These are phyloP conservation scores for Lineolata rhizophorae DNA, from an alignment of 495 filamentous ascomycete species.

Conservation along the genomic window DNA sequence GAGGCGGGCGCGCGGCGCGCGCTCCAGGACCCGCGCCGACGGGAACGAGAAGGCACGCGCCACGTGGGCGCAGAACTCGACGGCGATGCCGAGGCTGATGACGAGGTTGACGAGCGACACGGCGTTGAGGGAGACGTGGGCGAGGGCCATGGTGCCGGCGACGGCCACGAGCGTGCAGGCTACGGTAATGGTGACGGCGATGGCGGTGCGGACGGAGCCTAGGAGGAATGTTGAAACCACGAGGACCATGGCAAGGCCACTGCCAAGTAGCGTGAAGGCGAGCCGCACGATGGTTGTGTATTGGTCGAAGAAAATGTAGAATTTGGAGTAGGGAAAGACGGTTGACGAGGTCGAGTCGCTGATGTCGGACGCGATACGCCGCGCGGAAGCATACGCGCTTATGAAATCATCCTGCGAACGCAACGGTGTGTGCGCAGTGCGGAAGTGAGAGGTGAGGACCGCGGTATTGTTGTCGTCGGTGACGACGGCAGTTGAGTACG, in stretches of 20 bases:
- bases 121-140: constrained; percentile 80
- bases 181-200: constrained; percentile 65
- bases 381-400: constrained; percentile 64
- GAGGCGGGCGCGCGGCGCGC: constrained; percentile 39
- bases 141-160: constrained; percentile 78
- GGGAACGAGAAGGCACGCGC: constrained; percentile 94
- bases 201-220: constrained; percentile 62
- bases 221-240: constrained; percentile 54
- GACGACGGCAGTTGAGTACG: constrained; percentile 70
- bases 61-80: constrained; percentile 95
- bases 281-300: constrained; percentile 68
- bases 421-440: constrained; percentile 69
- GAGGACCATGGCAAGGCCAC: constrained; percentile 67
- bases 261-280: constrained; percentile 55
- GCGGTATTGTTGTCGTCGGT: constrained; percentile 41
- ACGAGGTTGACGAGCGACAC: constrained; percentile 92
- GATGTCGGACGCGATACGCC: constrained; percentile 63
- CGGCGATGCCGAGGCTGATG: constrained; percentile 85
- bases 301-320: constrained; percentile 98
- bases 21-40: constrained; percentile 49
- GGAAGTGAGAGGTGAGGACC: constrained; percentile 71
- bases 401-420: constrained; percentile 87
- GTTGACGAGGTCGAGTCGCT: constrained; percentile 42
- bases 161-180: constrained; percentile 90
- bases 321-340: constrained; percentile 87